Conservation (phyloP, 169 alveolate genomes). For the Eimeria tenella region DNA sequence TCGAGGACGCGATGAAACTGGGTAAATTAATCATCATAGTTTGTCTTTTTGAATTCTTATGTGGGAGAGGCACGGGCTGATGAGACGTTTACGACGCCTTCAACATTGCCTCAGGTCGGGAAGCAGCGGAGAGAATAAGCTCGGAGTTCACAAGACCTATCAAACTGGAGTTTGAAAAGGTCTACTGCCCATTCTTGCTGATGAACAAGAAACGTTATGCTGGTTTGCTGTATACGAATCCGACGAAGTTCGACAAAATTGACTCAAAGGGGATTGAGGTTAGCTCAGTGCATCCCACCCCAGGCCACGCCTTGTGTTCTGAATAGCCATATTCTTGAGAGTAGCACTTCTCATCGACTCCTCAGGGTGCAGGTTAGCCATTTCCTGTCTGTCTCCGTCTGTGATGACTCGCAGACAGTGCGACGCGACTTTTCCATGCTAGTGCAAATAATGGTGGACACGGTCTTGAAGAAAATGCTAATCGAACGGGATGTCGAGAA, state of each 20-base stretch:
- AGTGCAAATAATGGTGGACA: slow-evolving; percentile 96
- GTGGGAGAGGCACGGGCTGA: neutral
- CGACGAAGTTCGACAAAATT: slow-evolving; percentile 97
- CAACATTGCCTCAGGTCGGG: slow-evolving; percentile 85
- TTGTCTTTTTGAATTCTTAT: no score
- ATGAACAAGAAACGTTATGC: slow-evolving; percentile 99
- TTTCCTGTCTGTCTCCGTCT: neutral
- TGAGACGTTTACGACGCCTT: neutral
- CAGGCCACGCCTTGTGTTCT: no score
- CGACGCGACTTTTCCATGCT: slow-evolving; percentile 98
- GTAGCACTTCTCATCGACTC: no score
- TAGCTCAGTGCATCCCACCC: neutral
- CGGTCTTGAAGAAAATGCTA: slow-evolving; percentile 92
- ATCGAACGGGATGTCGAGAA: slow-evolving; percentile 94
- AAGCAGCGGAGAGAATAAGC: slow-evolving; percentile 96
- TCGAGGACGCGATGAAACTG: slow-evolving; percentile 95
- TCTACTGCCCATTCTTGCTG: slow-evolving; percentile 97
- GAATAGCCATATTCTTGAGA: no score
- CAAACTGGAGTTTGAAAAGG: slow-evolving; percentile 98
- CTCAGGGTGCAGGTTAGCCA: no score
- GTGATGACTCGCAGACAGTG: slow-evolving; percentile 92
- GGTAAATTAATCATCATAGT: slow-evolving; percentile 79
- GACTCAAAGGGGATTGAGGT: slow-evolving; percentile 97
- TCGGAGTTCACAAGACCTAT: slow-evolving; percentile 94
- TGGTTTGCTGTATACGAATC: slow-evolving; percentile 96